These are phyloP conservation scores for Scytalidium sp. DNA, from an alignment of 2,329 filamentous ascomycete genomes.

Conservation along the genomic window DNA sequence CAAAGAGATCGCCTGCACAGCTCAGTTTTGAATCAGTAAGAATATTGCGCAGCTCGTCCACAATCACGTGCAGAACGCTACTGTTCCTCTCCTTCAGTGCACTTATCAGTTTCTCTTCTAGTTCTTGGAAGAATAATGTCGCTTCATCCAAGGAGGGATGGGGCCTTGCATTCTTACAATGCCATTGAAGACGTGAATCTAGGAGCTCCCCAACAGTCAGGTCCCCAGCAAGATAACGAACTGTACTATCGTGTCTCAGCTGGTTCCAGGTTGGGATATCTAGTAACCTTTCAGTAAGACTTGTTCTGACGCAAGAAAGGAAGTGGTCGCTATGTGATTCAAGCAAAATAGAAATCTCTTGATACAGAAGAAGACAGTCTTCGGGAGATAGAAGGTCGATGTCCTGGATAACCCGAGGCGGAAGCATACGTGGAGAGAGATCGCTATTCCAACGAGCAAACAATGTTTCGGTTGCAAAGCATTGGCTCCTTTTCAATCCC, in stretches of 20 bases:
- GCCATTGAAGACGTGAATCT: slow-evolving; percentile 36
- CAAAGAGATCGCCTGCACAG: slow-evolving; percentile 49
- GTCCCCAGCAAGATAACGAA: slow-evolving; percentile 35
- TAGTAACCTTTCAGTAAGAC: slow-evolving; percentile 31
- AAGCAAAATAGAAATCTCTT: slow-evolving; percentile 21
- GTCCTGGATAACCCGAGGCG: slow-evolving; percentile 38
- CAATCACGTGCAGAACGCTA: slow-evolving; percentile 4
- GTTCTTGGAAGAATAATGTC: slow-evolving; percentile 35
- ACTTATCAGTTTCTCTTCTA: slow-evolving; percentile 20
- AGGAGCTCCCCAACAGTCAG: slow-evolving; percentile 31
- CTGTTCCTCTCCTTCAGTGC: slow-evolving; percentile 9
- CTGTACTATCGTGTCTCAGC: slow-evolving; percentile 34
- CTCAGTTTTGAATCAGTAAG: slow-evolving; percentile 29
- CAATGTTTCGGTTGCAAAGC: slow-evolving; percentile 35
- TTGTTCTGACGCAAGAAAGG: slow-evolving; percentile 27
- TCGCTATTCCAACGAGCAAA: slow-evolving; percentile 33
- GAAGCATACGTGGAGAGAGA: slow-evolving; percentile 13
- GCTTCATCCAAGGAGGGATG: slow-evolving; percentile 30
- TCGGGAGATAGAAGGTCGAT: slow-evolving; percentile 37
- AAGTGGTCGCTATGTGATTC: slow-evolving; percentile 21
- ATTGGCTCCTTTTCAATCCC: slow-evolving; percentile 35
- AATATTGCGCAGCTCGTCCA: slow-evolving; percentile 4
- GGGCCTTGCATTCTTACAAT: slow-evolving; percentile 31
- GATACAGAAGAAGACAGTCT: slow-evolving; percentile 36
- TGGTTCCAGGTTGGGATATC: slow-evolving; percentile 35